Evolutionary conservation across 2,329 filamentous ascomycete genomes (phyloP).

Genomic region (Fusarium palustre): DNA sequence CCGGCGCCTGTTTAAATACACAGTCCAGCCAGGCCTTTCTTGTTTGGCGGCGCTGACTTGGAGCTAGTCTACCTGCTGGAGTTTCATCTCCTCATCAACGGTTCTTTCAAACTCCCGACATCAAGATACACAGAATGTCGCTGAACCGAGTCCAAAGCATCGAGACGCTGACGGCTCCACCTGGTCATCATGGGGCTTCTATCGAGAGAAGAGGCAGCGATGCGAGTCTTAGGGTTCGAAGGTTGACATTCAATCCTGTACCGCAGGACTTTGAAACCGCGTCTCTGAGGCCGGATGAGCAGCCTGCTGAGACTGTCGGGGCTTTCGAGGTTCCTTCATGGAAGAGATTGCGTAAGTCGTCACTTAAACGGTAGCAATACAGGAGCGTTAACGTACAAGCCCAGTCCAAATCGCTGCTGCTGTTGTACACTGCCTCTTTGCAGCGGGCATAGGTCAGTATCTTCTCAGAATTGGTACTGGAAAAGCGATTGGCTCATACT

Average conservation of each 20-base stretch:
- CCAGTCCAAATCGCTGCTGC: constrained; percentile 49
- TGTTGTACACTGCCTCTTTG: constrained; percentile 70
- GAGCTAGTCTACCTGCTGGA: background rate
- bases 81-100: background rate
- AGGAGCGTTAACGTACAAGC: constrained; percentile 14
- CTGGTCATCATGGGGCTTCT: constrained; percentile 47
- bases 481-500: background rate
- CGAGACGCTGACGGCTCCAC: constrained; percentile 58
- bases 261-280: constrained; percentile 64
- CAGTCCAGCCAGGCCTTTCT: background rate
- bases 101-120: background rate
- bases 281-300: constrained; percentile 54
- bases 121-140: constrained; percentile 56
- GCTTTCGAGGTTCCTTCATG: constrained; percentile 67
- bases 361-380: background rate
- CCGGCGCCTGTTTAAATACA: constrained; percentile 14
- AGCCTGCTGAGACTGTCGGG: constrained; percentile 58
- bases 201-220: constrained; percentile 56
- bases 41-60: background rate
- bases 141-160: constrained; percentile 65
- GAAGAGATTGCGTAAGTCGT: constrained; percentile 63
- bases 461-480: background rate
- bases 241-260: constrained; percentile 66
- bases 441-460: constrained; percentile 70
- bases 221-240: constrained; percentile 60